These are phyloP conservation scores for Cystobasidium onofrii DNA, from an alignment of 768 basidiomycete species.

Conservation along the genomic window DNA sequence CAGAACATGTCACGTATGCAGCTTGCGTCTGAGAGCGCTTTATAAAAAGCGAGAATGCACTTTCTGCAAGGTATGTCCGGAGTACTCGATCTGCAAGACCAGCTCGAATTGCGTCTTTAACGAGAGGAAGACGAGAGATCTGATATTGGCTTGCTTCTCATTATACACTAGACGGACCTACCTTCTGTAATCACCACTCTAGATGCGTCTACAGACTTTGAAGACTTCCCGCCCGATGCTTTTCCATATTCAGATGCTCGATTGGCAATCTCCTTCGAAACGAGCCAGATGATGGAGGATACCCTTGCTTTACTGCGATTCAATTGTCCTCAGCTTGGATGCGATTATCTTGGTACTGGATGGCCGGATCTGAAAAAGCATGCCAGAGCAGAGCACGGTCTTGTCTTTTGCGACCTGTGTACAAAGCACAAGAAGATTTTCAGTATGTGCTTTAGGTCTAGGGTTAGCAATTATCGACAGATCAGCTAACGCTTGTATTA, in stretches of 20 bases:
- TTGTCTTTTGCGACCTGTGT: conserved; percentile 80
- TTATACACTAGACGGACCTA: conserved; percentile 32
- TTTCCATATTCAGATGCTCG: conserved; percentile 40
- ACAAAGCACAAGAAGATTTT: conserved; percentile 86
- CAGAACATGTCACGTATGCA: conserved; percentile 88
- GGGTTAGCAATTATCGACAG: too few relatives aligned
- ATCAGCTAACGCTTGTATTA: too few relatives aligned
- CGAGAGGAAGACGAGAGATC: too few relatives aligned
- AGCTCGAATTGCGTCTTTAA: conserved; percentile 13
- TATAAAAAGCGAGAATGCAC: conserved; percentile 93
- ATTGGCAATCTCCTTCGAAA: conserved; percentile 76
- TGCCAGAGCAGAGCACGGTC: conserved; percentile 63
- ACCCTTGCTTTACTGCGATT: conserved; percentile 81
- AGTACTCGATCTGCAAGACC: background rate
- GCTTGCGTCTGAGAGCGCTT: conserved; percentile 72
- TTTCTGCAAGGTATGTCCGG: conserved; percentile 76
- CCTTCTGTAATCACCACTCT: conserved; percentile 39
- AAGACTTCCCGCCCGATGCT: conserved; percentile 32
- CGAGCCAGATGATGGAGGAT: conserved; percentile 88
- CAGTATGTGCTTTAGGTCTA: conserved; percentile 36
- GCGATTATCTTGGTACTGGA: conserved; percentile 71
- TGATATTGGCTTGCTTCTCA: too few relatives aligned
- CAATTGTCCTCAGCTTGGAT: conserved; percentile 77
- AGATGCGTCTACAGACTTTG: conserved; percentile 39
- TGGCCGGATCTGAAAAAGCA: conserved; percentile 88